phyloP scores from a whole-genome alignment of 2,329 filamentous ascomycete species.

The Alternaria panax region DNA sequence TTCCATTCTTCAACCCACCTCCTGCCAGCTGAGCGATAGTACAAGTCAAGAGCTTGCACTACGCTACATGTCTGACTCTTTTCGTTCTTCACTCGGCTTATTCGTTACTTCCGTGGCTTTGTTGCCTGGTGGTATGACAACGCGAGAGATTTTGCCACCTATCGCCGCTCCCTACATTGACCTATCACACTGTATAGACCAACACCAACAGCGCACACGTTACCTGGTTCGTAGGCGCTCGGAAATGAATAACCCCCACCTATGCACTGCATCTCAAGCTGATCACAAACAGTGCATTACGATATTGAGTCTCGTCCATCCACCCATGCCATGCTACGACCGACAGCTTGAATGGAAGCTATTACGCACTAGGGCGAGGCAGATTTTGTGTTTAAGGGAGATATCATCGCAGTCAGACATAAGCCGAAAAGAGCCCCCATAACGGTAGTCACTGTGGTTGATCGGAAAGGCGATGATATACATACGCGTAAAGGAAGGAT shows the following conservation, averaged over 20 bases:
- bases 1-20: not conserved
- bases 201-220: not conserved
- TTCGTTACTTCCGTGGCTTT: not conserved
- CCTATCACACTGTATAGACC: not conserved
- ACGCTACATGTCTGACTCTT: not conserved
- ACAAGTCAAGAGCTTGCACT: not conserved
- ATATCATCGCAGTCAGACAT: not conserved
- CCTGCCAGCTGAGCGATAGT: not conserved
- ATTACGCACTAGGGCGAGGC: constrained; percentile 5
- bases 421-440: not conserved
- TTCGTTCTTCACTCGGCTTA: not conserved
- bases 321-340: not conserved
- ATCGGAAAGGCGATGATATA: not conserved
- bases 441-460: not conserved
- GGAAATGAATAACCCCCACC: not conserved
- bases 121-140: not conserved
- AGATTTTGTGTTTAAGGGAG: constrained; percentile 1
- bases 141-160: not conserved
- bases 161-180: not conserved
- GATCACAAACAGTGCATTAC: not conserved
- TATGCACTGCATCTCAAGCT: not conserved
- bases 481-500: not conserved
- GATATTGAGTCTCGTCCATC: not conserved
- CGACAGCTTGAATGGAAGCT: not conserved
- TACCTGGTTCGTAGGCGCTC: not conserved